phyloP scores from a whole-genome alignment of 2,329 filamentous ascomycete genomes.

The Talaromyces sp. region DNA sequence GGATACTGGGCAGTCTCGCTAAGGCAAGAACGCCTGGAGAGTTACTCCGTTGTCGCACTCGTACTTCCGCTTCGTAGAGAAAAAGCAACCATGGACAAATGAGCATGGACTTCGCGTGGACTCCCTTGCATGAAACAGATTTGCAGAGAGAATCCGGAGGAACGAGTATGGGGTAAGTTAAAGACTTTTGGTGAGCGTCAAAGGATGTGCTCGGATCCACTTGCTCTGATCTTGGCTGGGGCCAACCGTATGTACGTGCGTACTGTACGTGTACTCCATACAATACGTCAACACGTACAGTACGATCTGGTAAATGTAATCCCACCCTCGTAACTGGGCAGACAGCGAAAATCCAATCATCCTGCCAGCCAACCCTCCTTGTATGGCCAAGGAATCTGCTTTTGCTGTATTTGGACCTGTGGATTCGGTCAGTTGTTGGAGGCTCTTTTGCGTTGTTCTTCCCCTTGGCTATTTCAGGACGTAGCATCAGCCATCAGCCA shows the following conservation, averaged over 20 bases:
- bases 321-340: not conserved
- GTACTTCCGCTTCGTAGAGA: not conserved
- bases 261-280: not conserved
- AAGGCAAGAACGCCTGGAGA: not conserved
- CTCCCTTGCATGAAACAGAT: slow-evolving; percentile 15
- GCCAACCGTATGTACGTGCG: not conserved
- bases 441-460: not conserved
- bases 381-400: not conserved
- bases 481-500: not conserved
- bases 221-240: not conserved
- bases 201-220: slow-evolving; percentile 1
- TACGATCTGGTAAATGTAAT: not conserved
- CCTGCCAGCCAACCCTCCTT: not conserved
- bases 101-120: slow-evolving; percentile 14
- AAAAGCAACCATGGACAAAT: slow-evolving; percentile 12
- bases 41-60: not conserved
- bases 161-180: slow-evolving; percentile 10
- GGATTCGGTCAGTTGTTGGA: not conserved
- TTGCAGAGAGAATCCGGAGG: slow-evolving; percentile 10
- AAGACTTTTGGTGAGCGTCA: not conserved
- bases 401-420: not conserved
- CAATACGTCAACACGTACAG: not conserved
- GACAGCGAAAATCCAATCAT: not conserved
- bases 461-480: not conserved
- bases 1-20: not conserved